Conservation (phyloP, 495 filamentous ascomycete species). For the Penicillium cinerascens region DNA sequence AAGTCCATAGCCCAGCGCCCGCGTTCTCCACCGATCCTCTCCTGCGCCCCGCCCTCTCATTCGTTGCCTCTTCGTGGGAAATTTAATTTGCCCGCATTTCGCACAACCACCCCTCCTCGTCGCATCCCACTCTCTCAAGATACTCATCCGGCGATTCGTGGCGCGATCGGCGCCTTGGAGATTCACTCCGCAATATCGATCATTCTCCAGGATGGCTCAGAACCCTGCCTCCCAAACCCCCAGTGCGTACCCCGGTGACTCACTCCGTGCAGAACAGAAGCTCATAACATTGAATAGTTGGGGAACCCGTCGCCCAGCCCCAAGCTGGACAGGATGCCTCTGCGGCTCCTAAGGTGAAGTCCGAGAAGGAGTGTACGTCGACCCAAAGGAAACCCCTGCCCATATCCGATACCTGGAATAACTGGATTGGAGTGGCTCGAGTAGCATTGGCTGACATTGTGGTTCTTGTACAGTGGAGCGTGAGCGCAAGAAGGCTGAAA, state of each 20-base stretch:
- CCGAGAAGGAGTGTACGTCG: constrained; percentile 54
- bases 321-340: constrained; percentile 44
- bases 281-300: constrained; percentile 38
- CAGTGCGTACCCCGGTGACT: constrained; percentile 38
- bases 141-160: constrained; percentile 48
- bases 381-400: not conserved
- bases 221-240: constrained; percentile 55
- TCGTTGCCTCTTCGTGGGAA: constrained; percentile 28
- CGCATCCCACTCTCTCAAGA: constrained; percentile 35
- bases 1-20: constrained; percentile 10
- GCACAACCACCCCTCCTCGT: constrained; percentile 33
- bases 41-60: constrained; percentile 28
- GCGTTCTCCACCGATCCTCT: constrained; percentile 29
- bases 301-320: constrained; percentile 41
- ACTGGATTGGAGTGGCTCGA: not conserved
- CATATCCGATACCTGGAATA: not conserved
- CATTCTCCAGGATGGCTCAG: constrained; percentile 56
- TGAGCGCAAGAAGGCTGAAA: constrained; percentile 58
- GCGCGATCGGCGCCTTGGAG: constrained; percentile 50
- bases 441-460: constrained; percentile 17
- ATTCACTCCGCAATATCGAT: constrained; percentile 41
- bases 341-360: constrained; percentile 53
- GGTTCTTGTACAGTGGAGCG: constrained; percentile 41
- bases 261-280: constrained; percentile 8
- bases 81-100: constrained; percentile 36